Conservation (phyloP, 1,284 basidiomycete species). For the Pseudozyma tsukubaensis region DNA sequence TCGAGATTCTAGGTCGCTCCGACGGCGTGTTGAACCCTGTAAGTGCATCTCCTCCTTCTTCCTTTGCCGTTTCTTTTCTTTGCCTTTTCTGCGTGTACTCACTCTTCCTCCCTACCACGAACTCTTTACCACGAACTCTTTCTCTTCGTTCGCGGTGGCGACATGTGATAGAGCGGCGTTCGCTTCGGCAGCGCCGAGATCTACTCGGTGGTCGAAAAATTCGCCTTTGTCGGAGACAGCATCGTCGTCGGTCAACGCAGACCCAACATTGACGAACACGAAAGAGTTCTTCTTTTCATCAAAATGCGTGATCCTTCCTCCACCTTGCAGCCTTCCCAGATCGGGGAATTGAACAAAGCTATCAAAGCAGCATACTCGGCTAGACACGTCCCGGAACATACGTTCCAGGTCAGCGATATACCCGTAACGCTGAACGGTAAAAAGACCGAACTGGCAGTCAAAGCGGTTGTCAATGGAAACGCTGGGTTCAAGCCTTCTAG, state of each 20-base stretch:
- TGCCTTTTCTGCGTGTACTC: neutral
- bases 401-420: slow-evolving; percentile 59
- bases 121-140: neutral
- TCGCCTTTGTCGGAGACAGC: slow-evolving; percentile 59
- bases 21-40: slow-evolving; percentile 73
- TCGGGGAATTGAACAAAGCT: slow-evolving; percentile 50
- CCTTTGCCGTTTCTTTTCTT: neutral
- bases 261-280: slow-evolving; percentile 55
- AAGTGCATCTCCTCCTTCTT: slow-evolving; percentile 5
- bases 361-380: slow-evolving; percentile 56
- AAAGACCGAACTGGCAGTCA: slow-evolving; percentile 61
- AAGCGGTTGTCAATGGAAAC: slow-evolving; percentile 56
- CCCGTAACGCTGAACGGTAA: slow-evolving; percentile 58
- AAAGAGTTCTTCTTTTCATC: slow-evolving; percentile 67
- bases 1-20: slow-evolving; percentile 79
- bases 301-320: slow-evolving; percentile 50
- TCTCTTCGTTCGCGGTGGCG: neutral
- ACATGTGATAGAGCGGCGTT: slow-evolving; percentile 73
- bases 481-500: slow-evolving; percentile 41
- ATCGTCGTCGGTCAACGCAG: slow-evolving; percentile 63
- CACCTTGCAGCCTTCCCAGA: slow-evolving; percentile 30
- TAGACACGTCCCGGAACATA: slow-evolving; percentile 63
- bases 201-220: slow-evolving; percentile 77
- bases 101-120: neutral
- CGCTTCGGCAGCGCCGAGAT: slow-evolving; percentile 86